Evolutionary conservation across 495 filamentous ascomycete species (phyloP), one percentile per base, ranked within the genome.

Genomic region (Penicillium psychrofluorescens): DNA sequence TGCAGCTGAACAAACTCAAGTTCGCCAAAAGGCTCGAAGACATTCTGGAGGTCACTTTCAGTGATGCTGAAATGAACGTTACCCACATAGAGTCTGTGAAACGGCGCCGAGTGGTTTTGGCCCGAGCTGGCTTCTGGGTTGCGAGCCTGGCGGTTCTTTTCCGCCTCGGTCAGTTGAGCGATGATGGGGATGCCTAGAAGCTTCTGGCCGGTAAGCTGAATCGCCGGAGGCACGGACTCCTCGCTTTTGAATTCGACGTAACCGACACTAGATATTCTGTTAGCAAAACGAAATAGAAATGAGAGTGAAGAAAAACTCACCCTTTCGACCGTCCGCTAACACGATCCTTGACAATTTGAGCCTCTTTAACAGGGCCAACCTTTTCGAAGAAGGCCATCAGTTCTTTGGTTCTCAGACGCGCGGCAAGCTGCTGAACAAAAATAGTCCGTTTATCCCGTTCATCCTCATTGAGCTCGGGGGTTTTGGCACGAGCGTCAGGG

Each of bases 51-150:
- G 67, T 97, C 94, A 62, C 78, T 83, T 69, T 99, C 94, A 63
- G 92, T 97, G 64, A 99, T 95, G 66, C 87, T 95, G 78, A 99
- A 99, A 76, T 99, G 94, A 54, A 99, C 95, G 61, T 99, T 99
- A 64, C 94, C 94, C 54, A 99, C 92, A 68, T 96, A 99, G 41
- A 99, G 85, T 61, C 94, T 84, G 71, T 99, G 94, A 72, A 97
- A 99, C 29, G 94, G 94, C 29, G 95, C 83, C 42, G 86, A 84
- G 56, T 83, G 84, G 10, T 78, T 73, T 36, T 82, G 76, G 47
- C 70, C 73, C 51, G 75, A 76, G 36, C 74, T 74, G 37, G 80
- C 72, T 49, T 94, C 89, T 41, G 85, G 78, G 54, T 78, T 91
- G 50, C 90, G 88, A 43, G 88, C 88, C 76, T 96, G 92, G 40